Evolutionary conservation across 208 protist genomes (phyloP).

Genomic region (Trypanosoma boissoni): DNA sequence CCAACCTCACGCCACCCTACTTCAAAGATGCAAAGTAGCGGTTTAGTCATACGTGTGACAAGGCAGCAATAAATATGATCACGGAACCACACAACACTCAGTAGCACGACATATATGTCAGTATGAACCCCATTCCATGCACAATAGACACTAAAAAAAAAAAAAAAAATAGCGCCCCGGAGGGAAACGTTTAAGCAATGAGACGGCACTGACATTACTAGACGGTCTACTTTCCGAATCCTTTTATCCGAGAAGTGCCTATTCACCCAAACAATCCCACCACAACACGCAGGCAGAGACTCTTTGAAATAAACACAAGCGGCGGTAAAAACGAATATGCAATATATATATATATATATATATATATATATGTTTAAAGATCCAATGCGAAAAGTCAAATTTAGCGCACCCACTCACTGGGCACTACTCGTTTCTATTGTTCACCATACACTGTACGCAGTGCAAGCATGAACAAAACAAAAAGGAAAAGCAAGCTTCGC

Average conservation of each 20-base stretch:
- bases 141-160: conserved; percentile 77
- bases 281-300: conserved; percentile 58
- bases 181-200: conserved; percentile 57
- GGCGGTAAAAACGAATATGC: conserved; percentile 80
- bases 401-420: conserved; percentile 50
- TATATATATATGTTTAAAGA: conserved; percentile 27
- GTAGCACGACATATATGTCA: conserved; percentile 88
- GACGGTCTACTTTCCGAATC: conserved; percentile 33
- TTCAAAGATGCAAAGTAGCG: conserved; percentile 65
- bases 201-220: conserved; percentile 50
- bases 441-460: conserved; percentile 48
- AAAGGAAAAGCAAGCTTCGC: too few relatives aligned
- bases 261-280: conserved; percentile 26
- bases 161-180: conserved; percentile 76
- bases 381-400: conserved; percentile 29
- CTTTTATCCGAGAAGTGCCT: conserved; percentile 14
- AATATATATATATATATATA: too few relatives aligned
- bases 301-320: conserved; percentile 82
- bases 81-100: conserved; percentile 92
- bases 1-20: conserved; percentile 54
- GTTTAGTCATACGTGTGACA: conserved; percentile 83
- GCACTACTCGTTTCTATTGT: conserved; percentile 57
- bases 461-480: conserved; percentile 15
- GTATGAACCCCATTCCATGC: conserved; percentile 86
- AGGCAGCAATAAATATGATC: conserved; percentile 82